Percentiles rank a stretch among this genome's conserved stretches.
These are phyloP conservation scores for Cystobasidium onofrii DNA, from an alignment of 768 basidiomycete species.

Conservation along the genomic window DNA sequence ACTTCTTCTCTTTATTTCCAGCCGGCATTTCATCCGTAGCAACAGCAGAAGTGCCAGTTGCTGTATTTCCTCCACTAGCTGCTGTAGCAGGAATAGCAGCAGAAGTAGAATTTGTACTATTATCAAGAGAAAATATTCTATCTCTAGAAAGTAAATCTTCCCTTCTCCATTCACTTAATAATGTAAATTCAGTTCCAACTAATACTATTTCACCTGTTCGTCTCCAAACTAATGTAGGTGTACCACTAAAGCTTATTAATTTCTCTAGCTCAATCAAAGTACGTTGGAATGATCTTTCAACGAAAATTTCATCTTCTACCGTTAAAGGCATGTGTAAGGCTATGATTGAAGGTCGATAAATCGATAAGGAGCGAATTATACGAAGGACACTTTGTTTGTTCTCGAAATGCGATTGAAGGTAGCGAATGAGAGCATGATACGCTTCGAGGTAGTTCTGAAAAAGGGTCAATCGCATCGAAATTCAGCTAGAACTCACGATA, in stretches of 20 bases:
- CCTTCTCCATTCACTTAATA: slow-evolving; percentile 81
- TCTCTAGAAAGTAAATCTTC: slow-evolving; percentile 60
- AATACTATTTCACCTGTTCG: slow-evolving; percentile 96
- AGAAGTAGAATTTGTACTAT: background rate
- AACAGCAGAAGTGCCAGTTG: too few species aligned
- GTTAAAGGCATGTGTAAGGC: slow-evolving; percentile 96
- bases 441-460: slow-evolving; percentile 94
- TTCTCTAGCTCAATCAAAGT: slow-evolving; percentile 91
- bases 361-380: slow-evolving; percentile 85
- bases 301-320: slow-evolving; percentile 90
- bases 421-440: slow-evolving; percentile 93
- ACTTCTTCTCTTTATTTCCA: background rate
- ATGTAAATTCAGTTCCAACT: slow-evolving; percentile 90
- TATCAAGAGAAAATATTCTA: background rate
- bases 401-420: slow-evolving; percentile 71
- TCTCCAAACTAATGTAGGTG: slow-evolving; percentile 95
- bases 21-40: background rate
- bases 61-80: background rate
- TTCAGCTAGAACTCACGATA: background rate
- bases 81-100: too few species aligned
- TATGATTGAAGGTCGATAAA: slow-evolving; percentile 92
- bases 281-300: slow-evolving; percentile 90
- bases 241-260: slow-evolving; percentile 91
- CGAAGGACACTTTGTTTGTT: slow-evolving; percentile 83
- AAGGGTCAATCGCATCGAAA: slow-evolving; percentile 46